These are phyloP conservation scores for Limonium bicolor DNA, from an alignment of 148 eudicot species.

Conservation along the genomic window DNA sequence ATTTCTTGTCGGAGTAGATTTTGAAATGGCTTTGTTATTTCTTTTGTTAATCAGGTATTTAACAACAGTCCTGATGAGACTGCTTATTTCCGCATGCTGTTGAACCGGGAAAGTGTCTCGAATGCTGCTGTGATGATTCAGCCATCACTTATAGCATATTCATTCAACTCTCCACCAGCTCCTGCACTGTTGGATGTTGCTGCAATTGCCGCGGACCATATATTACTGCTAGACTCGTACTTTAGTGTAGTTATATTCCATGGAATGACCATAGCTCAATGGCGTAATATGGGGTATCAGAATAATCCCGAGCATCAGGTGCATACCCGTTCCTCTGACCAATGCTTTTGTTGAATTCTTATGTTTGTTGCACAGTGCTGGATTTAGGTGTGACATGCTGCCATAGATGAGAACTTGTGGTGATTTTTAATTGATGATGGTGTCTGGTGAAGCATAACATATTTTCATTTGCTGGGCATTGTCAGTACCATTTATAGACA, in stretches of 20 bases:
- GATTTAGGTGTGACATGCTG: too few species aligned
- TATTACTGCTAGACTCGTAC: constrained; percentile 75
- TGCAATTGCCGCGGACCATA: constrained; percentile 75
- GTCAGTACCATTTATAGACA: too few species aligned
- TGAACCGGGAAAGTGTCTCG: constrained; percentile 70
- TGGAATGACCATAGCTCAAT: constrained; percentile 88
- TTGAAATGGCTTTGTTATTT: background rate
- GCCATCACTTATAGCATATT: constrained; percentile 80
- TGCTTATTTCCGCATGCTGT: constrained; percentile 85
- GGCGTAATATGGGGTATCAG: constrained; percentile 96
- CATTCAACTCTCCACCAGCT: constrained; percentile 62
- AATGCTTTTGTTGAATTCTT: too few species aligned
- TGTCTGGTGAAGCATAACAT: too few species aligned
- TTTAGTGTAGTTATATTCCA: constrained; percentile 93
- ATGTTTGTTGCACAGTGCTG: too few species aligned
- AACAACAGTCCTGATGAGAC: constrained; percentile 98
- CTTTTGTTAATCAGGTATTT: constrained; percentile 36
- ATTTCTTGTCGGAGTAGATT: background rate
- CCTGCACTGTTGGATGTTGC: constrained; percentile 84
- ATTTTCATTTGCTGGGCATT: too few species aligned
- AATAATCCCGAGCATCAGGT: constrained; percentile 84
- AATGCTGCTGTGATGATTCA: constrained; percentile 92
- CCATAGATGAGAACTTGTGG: too few species aligned
- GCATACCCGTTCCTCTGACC: constrained; percentile 5
- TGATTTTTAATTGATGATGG: too few species aligned